Base-by-base conservation (phyloP, 495 filamentous ascomycete genomes). In the Jackrogersella minutella region DNA sequence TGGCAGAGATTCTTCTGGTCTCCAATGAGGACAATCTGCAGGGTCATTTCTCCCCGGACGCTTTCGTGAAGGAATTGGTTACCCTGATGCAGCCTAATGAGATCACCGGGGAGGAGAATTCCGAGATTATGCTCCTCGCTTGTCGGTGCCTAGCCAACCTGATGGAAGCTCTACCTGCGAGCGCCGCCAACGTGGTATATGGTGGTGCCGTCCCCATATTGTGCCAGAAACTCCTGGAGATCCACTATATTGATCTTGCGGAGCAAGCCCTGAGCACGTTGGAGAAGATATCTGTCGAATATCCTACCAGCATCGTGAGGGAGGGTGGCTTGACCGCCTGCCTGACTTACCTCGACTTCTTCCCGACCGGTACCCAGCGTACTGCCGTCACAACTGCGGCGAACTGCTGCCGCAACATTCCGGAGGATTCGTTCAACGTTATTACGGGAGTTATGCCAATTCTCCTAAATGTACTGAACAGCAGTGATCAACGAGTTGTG, bases 11-110 rank as follows among this genome's bases (percentile, higher is more conserved):
- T 28, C 82, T 98, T 11, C 84, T 99, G 3, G 88, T 98, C 13
- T 97, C 93, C 5, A 98, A 94, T 58, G 96, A 98, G 73, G 96
- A 99, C 72, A 97, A 96, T 63, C 84, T 99, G 14, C 93, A 93
- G 11, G 96, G 96, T 16, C 91, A 97, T 69, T 98, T 99, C 78
- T 91, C 91, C 5, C 92, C 94, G 0, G 96, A 99, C 77, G 84
- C 89, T 13, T 97, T 95, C 68, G 91, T 98, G 52, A 98, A 97
- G 78, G 96, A 99, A 73, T 82, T 99, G 59, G 93, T 98, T 24
- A 76, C 84, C 0, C 79, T 99, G 68, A 97, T 99, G 95, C 90
- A 96, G 66, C 92, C 94, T 0, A 89, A 88, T 73, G 90, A 94
- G 24, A 85, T 88, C 43, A 85, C 86, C 50, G 93, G 91, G 16